Percentiles rank a stretch among this genome's conserved stretches.
These are phyloP conservation scores for Tuber magnatum DNA, from an alignment of 495 filamentous ascomycete genomes.

Conservation along the genomic window DNA sequence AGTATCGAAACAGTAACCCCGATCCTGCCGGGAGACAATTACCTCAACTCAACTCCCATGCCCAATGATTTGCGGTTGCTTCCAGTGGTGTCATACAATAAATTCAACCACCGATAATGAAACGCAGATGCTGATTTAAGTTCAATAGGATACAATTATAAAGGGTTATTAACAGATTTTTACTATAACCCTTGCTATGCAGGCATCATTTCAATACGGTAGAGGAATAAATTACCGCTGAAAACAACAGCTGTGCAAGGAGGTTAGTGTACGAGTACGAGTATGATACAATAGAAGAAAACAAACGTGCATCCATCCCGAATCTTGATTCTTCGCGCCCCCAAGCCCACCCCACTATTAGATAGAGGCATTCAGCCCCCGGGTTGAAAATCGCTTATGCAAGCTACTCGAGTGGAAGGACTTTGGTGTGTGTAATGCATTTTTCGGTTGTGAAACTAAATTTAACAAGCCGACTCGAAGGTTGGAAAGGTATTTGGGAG, in stretches of 20 bases:
- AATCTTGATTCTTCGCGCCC: not conserved
- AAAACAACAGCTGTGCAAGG: not conserved
- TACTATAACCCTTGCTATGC: not conserved
- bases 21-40: not conserved
- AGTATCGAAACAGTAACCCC: not conserved
- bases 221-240: not conserved
- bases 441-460: no score
- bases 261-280: not conserved
- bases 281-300: not conserved
- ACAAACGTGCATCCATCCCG: not conserved
- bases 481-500: no score
- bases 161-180: not conserved
- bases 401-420: no score
- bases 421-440: no score
- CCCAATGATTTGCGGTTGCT: not conserved
- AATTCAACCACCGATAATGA: not conserved
- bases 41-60: not conserved
- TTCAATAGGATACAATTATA: not conserved
- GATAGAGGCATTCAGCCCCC: no score
- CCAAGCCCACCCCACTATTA: not conserved
- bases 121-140: not conserved
- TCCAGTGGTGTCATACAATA: not conserved
- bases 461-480: no score
- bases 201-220: not conserved
- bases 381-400: no score